Conservation (phyloP, 2,329 filamentous ascomycete genomes). For the Fusarium sp. region DNA sequence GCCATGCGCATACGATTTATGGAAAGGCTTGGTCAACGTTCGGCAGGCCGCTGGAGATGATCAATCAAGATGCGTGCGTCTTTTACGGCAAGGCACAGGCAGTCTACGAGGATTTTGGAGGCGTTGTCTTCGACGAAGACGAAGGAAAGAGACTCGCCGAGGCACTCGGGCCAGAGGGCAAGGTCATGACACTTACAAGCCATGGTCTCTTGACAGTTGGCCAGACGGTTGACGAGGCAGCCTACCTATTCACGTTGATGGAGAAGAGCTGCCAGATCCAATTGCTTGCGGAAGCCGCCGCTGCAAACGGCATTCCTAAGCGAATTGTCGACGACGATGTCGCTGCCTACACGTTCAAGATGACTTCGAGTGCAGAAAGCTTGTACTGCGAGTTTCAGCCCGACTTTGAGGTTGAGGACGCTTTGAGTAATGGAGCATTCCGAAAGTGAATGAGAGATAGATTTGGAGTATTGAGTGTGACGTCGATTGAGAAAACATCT, state of each 20-base stretch:
- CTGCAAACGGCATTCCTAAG: not conserved
- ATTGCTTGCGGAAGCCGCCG: not conserved
- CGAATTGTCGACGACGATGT: not conserved
- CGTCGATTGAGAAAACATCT: not conserved
- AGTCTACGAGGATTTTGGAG: not conserved
- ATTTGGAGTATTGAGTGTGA: not conserved
- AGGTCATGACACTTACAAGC: not conserved
- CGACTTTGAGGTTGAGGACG: not conserved
- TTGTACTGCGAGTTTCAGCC: not conserved
- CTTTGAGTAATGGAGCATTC: not conserved
- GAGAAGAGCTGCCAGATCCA: not conserved
- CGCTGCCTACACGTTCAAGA: not conserved
- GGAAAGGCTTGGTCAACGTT: not conserved
- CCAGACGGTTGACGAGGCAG: not conserved
- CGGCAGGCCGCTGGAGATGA: not conserved
- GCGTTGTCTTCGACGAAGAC: conserved; percentile 12
- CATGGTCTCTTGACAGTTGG: not conserved
- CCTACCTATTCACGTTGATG: not conserved
- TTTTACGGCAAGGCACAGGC: not conserved
- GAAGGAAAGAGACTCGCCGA: not conserved
- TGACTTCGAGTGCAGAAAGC: not conserved
- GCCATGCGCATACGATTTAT: not conserved
- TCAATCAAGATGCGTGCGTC: not conserved
- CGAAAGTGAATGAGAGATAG: not conserved
- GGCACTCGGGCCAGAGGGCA: not conserved